Conservation (phyloP, 371 early-diverging fungal genomes). For the Choanephora cucurbitarum region DNA sequence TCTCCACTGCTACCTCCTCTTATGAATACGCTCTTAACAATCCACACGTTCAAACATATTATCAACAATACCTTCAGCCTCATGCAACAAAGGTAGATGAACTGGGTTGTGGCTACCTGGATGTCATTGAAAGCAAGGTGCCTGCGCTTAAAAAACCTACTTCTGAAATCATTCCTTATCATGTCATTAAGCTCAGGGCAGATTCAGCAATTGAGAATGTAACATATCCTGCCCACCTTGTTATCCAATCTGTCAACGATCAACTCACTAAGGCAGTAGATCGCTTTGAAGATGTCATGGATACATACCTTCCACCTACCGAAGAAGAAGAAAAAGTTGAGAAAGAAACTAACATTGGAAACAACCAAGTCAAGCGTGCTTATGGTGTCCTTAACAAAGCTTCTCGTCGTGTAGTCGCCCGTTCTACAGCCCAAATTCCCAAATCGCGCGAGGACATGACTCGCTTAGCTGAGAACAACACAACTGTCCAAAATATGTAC, state of each 20-base stretch:
- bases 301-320: slow-evolving; percentile 49
- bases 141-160: slow-evolving; percentile 68
- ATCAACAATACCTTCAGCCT: slow-evolving; percentile 51
- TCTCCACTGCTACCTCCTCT: slow-evolving; percentile 48
- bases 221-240: slow-evolving; percentile 46
- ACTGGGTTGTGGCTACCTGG: slow-evolving; percentile 68
- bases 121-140: slow-evolving; percentile 59
- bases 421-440: slow-evolving; percentile 22
- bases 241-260: slow-evolving; percentile 49
- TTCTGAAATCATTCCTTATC: slow-evolving; percentile 50
- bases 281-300: slow-evolving; percentile 46
- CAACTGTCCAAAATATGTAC: slow-evolving; percentile 22
- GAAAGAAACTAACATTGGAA: slow-evolving; percentile 5
- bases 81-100: slow-evolving; percentile 61
- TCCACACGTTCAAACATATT: slow-evolving; percentile 50
- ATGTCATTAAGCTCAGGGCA: slow-evolving; percentile 30
- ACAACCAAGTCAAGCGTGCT: slow-evolving; percentile 38
- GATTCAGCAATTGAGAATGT: slow-evolving; percentile 47
- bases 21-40: slow-evolving; percentile 16
- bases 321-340: background rate
- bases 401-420: slow-evolving; percentile 36
- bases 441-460: slow-evolving; percentile 36
- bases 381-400: slow-evolving; percentile 37
- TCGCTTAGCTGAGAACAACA: slow-evolving; percentile 20
- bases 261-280: slow-evolving; percentile 42